phyloP scores from a whole-genome alignment of 78 protist species.

The Creolimax fragrantissima region DNA sequence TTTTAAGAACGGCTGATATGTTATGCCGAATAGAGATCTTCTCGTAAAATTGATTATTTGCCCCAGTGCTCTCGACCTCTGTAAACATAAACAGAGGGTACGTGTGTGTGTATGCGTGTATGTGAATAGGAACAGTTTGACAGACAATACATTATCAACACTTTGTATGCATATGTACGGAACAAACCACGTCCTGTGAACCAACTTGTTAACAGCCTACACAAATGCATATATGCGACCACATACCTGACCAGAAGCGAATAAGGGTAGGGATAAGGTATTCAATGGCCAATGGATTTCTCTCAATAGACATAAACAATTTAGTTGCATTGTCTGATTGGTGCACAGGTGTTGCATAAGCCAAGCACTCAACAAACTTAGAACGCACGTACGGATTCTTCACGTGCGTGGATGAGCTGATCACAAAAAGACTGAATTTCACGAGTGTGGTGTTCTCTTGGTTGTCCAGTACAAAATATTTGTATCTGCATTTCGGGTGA shows the following conservation, averaged over 20 bases:
- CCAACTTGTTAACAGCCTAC: too few species aligned
- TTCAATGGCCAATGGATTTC: not conserved
- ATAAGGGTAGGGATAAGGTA: constrained; percentile 22
- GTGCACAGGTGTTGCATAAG: not conserved
- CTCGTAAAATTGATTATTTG: constrained; percentile 21
- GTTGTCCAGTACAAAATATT: not conserved
- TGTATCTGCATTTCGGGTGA: not conserved
- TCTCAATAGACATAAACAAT: not conserved
- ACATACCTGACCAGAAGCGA: constrained; percentile 18
- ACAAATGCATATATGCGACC: too few species aligned
- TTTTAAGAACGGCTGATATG: constrained; percentile 12
- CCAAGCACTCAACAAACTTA: constrained; percentile 7
- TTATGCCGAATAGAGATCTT: constrained; percentile 36
- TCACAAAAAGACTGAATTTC: not conserved
- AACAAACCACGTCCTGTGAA: too few species aligned
- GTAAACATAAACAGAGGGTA: not conserved
- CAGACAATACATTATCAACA: not conserved
- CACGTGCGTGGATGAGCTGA: not conserved
- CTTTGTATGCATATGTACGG: not conserved
- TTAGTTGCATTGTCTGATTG: not conserved
- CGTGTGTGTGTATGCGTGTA: too few species aligned
- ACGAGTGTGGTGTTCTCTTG: not conserved
- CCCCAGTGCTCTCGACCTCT: constrained; percentile 19
- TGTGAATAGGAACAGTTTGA: not conserved
- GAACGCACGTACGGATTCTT: constrained; percentile 42